A percentile compares a stretch with the other conserved stretches of the same genome.
Evolutionary conservation across 2,329 filamentous ascomycete genomes (phyloP).

Genomic region (Diaporthe nobilis): DNA sequence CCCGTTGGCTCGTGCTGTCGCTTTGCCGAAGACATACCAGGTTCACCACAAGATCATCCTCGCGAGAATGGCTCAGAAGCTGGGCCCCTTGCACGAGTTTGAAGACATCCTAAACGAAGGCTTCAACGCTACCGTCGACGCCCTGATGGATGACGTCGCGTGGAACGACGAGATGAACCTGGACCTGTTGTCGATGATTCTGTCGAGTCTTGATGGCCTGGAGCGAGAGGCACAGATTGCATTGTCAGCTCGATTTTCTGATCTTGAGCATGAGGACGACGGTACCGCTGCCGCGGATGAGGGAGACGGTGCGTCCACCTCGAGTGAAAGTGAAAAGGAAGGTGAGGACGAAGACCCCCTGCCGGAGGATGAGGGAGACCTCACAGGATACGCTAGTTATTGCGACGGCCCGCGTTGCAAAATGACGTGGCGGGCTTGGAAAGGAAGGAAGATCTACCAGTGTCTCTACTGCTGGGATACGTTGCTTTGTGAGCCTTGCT

Average conservation of each 20-base stretch:
- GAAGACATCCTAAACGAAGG: slow-evolving; percentile 16
- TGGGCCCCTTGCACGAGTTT: slow-evolving; percentile 33
- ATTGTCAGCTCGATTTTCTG: slow-evolving; percentile 13
- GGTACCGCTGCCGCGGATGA: neutral
- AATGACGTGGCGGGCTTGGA: neutral
- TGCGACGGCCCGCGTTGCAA: neutral
- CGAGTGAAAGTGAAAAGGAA: neutral
- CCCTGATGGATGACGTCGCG: slow-evolving; percentile 16
- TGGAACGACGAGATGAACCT: slow-evolving; percentile 29
- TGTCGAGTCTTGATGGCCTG: slow-evolving; percentile 22
- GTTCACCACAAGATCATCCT: neutral
- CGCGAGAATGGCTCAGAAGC: slow-evolving; percentile 30
- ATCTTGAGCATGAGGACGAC: neutral
- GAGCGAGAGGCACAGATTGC: slow-evolving; percentile 30
- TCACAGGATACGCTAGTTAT: neutral
- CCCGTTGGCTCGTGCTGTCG: neutral
- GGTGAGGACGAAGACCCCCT: neutral
- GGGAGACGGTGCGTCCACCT: neutral
- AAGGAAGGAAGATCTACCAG: neutral
- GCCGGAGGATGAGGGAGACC: slow-evolving; percentile 5
- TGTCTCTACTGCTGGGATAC: slow-evolving; percentile 6
- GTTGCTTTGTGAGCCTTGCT: neutral
- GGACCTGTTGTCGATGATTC: neutral
- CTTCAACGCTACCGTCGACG: slow-evolving; percentile 15
- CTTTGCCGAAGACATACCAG: neutral